These are phyloP conservation scores for Coffea humblotiana DNA, from an alignment of 305 asterid genomes.

Conservation along the genomic window DNA sequence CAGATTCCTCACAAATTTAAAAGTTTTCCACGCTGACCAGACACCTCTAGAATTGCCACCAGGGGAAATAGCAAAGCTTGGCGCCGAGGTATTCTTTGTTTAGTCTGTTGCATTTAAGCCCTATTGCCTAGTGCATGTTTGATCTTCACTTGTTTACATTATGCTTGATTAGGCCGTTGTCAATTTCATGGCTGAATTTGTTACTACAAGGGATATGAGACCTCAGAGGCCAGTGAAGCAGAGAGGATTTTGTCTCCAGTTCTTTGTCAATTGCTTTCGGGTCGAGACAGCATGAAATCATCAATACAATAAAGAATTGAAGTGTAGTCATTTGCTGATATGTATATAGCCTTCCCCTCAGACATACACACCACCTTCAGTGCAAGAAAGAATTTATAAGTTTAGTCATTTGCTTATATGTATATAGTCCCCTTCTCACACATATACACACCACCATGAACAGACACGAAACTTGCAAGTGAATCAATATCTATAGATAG, in stretches of 20 bases:
- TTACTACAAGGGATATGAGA: slow-evolving; percentile 38
- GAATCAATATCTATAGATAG: not conserved
- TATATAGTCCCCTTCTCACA: too few species aligned
- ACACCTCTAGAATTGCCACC: slow-evolving; percentile 84
- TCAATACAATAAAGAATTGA: slow-evolving; percentile 1
- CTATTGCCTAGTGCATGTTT: not conserved
- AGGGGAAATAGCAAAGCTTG: slow-evolving; percentile 42
- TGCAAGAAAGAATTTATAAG: too few species aligned
- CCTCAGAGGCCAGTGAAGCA: slow-evolving; percentile 34
- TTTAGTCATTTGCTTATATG: too few species aligned
- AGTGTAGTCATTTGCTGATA: not conserved
- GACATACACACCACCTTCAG: not conserved
- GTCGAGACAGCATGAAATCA: slow-evolving; percentile 26
- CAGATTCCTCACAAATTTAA: slow-evolving; percentile 49
- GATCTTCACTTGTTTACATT: slow-evolving; percentile 9
- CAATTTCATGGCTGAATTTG: slow-evolving; percentile 57
- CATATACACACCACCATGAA: not conserved
- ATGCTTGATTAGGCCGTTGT: slow-evolving; percentile 55
- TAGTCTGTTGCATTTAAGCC: not conserved
- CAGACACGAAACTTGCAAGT: not conserved
- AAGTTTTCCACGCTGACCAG: slow-evolving; percentile 53
- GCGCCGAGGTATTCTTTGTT: slow-evolving; percentile 55
- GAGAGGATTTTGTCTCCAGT: slow-evolving; percentile 39
- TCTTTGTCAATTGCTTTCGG: slow-evolving; percentile 53
- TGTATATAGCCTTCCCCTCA: not conserved